Evolutionary conservation across 2,329 filamentous ascomycete genomes (phyloP), one percentile per base, ranked within the genome.

Genomic region (Magnaporthiopsis incrustans): DNA sequence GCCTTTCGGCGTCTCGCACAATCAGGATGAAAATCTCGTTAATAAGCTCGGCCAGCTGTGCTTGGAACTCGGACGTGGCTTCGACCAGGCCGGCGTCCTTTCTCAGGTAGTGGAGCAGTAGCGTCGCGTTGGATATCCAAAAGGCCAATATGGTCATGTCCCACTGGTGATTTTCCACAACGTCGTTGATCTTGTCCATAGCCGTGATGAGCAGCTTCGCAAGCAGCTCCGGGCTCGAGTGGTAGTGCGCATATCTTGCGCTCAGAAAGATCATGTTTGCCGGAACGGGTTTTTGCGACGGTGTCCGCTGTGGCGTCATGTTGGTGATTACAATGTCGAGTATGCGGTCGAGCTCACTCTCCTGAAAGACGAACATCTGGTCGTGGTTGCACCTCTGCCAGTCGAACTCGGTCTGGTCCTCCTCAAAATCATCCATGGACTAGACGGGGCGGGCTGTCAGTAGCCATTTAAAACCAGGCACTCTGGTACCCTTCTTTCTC

Each of bases 311-410:
- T 1, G 95, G 95, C 0, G 92, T 96, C 95, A 99, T 98, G 71
- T 95, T 94, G 67, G 94, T 98, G 73, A 99, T 96, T 73, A 98
- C 88, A 64, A 98, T 95, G 73, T 97, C 90, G 69, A 99, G 83
- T 71, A 99, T 97, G 65, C 89, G 88, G 65, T 94, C 90, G 62
- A 99, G 83, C 73, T 99, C 94, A 73, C 86, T 89, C 69, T 98
- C 94, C 75, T 99, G 95, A 74, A 99, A 99, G 53, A 99, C 95
- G 74, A 99, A 99, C 95, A 99, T 99, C 75, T 99, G 95, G 74
- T 99, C 95, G 73, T 97, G 92, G 61, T 97, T 81, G 75, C 95
- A 99, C 70, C 90, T 85, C 67, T 90, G 90, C 95, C 95, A 99
- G 66, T 97, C 89, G 71, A 99, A 99, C 68, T 98, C 95, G 71